Conservation (phyloP, 768 basidiomycete species). For the Rossbeevera mucosa region DNA sequence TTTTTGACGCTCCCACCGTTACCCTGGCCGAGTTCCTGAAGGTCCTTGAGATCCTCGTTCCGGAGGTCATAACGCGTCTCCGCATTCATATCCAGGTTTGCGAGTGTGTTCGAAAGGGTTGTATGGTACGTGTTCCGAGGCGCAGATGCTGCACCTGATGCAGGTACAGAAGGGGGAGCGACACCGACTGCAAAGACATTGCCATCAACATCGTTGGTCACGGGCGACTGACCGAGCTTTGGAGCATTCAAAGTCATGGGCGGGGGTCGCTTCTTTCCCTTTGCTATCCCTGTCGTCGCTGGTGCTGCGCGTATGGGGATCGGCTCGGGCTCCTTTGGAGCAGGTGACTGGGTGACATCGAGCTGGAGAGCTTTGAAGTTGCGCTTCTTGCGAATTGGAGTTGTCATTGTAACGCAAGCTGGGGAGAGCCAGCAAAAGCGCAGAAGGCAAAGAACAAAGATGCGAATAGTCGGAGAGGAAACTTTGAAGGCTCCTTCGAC, state of each 20-base stretch:
- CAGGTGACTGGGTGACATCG: constrained; percentile 44
- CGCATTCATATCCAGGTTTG: constrained; percentile 79
- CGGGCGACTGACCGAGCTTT: constrained; percentile 44
- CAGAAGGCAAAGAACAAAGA: constrained; percentile 6
- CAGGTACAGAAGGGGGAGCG: constrained; percentile 49
- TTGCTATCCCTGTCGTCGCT: constrained; percentile 31
- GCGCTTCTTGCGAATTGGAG: constrained; percentile 82
- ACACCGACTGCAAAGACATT: constrained; percentile 46
- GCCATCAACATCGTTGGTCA: constrained; percentile 32
- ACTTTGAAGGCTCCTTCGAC: constrained; percentile 5
- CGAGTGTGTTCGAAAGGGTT: constrained; percentile 77
- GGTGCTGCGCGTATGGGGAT: constrained; percentile 48
- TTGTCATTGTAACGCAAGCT: constrained; percentile 34
- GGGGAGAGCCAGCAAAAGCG: background rate
- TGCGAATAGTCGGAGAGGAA: constrained; percentile 16
- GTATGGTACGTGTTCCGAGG: constrained; percentile 73
- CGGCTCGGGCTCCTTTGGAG: constrained; percentile 39
- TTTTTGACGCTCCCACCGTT: constrained; percentile 98
- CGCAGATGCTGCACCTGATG: constrained; percentile 47
- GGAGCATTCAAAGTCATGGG: constrained; percentile 80
- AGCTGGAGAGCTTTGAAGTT: constrained; percentile 87
- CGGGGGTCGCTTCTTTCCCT: constrained; percentile 69
- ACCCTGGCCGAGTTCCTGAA: constrained; percentile 90
- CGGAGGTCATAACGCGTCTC: constrained; percentile 82
- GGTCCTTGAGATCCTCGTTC: constrained; percentile 85